A percentile compares a stretch with the other conserved stretches of the same genome.
Conservation (phyloP, 305 asterid species). For the Fraxinus xanthoxyloides region DNA sequence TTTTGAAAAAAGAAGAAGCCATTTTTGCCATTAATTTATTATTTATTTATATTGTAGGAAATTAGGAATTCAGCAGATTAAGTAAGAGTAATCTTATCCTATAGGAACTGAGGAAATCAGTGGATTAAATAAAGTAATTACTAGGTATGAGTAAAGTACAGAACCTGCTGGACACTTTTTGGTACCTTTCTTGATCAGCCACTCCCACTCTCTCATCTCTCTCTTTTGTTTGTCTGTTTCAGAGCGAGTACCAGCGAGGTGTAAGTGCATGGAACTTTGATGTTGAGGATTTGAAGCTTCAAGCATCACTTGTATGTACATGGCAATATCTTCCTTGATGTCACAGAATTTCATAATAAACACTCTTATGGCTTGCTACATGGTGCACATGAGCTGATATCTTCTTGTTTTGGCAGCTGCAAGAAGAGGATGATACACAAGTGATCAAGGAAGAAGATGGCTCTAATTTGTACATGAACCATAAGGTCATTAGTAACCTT, state of each 20-base stretch:
- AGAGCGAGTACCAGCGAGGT: conserved; percentile 99
- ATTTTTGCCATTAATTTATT: not conserved
- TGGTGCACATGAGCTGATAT: conserved; percentile 25
- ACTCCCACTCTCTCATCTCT: not conserved
- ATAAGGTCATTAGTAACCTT: conserved; percentile 42
- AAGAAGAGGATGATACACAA: conserved; percentile 70
- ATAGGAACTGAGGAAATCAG: not conserved
- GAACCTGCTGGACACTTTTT: not conserved
- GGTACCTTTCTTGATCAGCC: not conserved
- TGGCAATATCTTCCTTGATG: not conserved
- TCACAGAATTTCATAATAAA: not conserved
- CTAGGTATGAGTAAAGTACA: not conserved
- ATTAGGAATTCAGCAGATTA: conserved; percentile 1
- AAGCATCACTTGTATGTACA: conserved; percentile 82
- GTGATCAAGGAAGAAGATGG: conserved; percentile 67
- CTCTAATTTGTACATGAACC: conserved; percentile 33
- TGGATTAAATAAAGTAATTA: not conserved
- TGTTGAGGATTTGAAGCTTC: conserved; percentile 85
- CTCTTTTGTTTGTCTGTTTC: conserved; percentile 28
- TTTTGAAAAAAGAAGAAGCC: conserved; percentile 1
- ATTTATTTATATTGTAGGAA: not conserved
- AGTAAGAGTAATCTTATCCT: not conserved
- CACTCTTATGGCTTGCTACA: conserved; percentile 16
- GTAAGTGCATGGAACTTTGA: conserved; percentile 99
- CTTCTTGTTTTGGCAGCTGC: conserved; percentile 57